phyloP scores from a whole-genome alignment of 1,139 yeast genomes.

The Hansenula anomala region DNA sequence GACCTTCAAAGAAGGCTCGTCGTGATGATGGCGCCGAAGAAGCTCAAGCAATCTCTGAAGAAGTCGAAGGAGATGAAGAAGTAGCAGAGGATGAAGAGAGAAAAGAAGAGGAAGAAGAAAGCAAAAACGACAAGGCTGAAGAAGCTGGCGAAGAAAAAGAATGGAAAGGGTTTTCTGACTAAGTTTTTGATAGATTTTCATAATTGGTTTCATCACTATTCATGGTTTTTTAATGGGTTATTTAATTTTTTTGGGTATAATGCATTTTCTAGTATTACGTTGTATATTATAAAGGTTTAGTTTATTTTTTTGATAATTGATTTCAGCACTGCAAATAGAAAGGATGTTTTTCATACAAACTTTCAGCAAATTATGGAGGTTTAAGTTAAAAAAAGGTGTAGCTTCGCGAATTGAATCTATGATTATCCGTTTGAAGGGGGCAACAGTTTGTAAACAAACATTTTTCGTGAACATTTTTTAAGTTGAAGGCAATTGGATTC shows the following conservation, averaged over 20 bases:
- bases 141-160: conserved; percentile 9
- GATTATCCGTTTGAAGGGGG: too few species aligned
- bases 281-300: too few species aligned
- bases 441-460: background rate
- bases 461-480: too few species aligned
- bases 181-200: background rate
- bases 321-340: too few species aligned
- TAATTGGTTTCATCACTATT: background rate
- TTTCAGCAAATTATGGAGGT: too few species aligned
- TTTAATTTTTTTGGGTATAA: background rate
- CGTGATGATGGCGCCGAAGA: conserved; percentile 23
- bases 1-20: conserved; percentile 35
- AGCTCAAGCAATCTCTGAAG: conserved; percentile 1
- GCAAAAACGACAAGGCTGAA: too few species aligned
- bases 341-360: too few species aligned
- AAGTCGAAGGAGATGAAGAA: background rate
- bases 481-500: too few species aligned
- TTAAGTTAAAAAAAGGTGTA: background rate
- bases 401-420: background rate
- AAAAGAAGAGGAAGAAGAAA: background rate
- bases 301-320: too few species aligned
- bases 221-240: background rate
- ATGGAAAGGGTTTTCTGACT: conserved; percentile 24
- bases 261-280: background rate
- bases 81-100: conserved; percentile 4